Evolutionary conservation across 176 grass and related monocot genomes (phyloP).

Genomic region (Phoenix dactylifera): DNA sequence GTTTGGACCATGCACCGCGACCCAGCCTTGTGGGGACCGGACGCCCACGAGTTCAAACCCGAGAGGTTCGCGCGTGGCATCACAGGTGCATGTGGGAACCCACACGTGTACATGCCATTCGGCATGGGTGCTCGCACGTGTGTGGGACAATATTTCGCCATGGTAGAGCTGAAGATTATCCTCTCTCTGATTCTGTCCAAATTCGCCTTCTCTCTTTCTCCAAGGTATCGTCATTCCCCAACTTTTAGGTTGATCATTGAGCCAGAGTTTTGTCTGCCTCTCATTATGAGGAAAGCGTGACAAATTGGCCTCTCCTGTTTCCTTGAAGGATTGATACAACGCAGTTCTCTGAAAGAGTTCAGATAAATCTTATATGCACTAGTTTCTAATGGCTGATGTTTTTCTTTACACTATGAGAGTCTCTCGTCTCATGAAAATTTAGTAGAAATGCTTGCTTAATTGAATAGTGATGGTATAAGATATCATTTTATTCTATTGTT

Average conservation of each 20-base stretch:
- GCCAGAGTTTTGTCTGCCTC: too few relatives aligned
- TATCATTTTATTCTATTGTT: too few relatives aligned
- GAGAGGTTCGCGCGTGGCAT: constrained; percentile 36
- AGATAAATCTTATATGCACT: too few relatives aligned
- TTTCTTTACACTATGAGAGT: too few relatives aligned
- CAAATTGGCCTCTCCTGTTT: too few relatives aligned
- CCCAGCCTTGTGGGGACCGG: constrained; percentile 24
- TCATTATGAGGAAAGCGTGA: too few relatives aligned
- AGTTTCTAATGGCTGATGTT: too few relatives aligned
- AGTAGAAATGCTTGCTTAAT: too few relatives aligned
- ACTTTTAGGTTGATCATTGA: constrained; percentile 29
- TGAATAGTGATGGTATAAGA: too few relatives aligned
- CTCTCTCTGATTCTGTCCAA: constrained; percentile 30
- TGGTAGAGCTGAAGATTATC: constrained; percentile 54
- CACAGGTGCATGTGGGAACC: constrained; percentile 29
- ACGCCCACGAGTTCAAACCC: constrained; percentile 28
- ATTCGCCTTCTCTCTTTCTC: constrained; percentile 32
- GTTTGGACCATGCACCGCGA: constrained; percentile 51
- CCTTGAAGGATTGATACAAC: too few relatives aligned
- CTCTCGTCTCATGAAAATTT: too few relatives aligned
- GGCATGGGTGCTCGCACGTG: constrained; percentile 50
- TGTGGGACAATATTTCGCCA: constrained; percentile 50
- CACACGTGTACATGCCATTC: constrained; percentile 52
- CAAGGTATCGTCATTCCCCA: constrained; percentile 43
- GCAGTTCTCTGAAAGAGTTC: too few relatives aligned